Evolutionary conservation across 2,329 filamentous ascomycete species (phyloP).

Genomic region (Trichoderma endophyticum): DNA sequence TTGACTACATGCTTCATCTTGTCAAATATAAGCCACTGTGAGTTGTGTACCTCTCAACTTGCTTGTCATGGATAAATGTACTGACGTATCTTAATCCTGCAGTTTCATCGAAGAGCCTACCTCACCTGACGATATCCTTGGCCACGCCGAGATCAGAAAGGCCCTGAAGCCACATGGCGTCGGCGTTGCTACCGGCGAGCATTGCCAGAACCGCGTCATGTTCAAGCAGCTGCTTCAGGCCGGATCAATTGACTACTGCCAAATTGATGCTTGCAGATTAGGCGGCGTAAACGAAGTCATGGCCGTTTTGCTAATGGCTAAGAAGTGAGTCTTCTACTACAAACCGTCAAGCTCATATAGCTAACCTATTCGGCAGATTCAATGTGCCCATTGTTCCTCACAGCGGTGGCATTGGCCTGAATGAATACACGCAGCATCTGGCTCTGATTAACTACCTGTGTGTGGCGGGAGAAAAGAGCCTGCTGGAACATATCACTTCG

Average conservation of each 20-base stretch:
- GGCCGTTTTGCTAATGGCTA: slow-evolving; percentile 72
- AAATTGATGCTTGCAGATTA: slow-evolving; percentile 84
- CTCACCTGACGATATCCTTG: slow-evolving; percentile 81
- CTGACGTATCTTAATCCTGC: not conserved
- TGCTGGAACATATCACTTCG: slow-evolving; percentile 20
- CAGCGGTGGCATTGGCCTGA: slow-evolving; percentile 20
- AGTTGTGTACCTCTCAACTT: not conserved
- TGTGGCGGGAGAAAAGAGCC: slow-evolving; percentile 19
- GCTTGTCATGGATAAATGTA: not conserved
- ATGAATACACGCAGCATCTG: slow-evolving; percentile 22
- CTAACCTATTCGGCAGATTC: slow-evolving; percentile 4
- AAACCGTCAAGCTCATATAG: not conserved
- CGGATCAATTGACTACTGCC: slow-evolving; percentile 79
- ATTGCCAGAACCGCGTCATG: slow-evolving; percentile 90
- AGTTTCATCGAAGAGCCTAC: slow-evolving; percentile 96
- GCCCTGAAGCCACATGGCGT: slow-evolving; percentile 71
- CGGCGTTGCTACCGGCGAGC: slow-evolving; percentile 85
- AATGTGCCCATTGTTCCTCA: slow-evolving; percentile 20
- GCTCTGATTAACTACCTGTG: slow-evolving; percentile 20
- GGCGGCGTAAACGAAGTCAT: slow-evolving; percentile 89
- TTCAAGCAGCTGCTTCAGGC: slow-evolving; percentile 85
- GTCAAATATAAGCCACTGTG: slow-evolving; percentile 67
- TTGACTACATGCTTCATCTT: slow-evolving; percentile 78
- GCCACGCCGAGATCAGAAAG: slow-evolving; percentile 78
- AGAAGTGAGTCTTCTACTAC: slow-evolving; percentile 19